Evolutionary conservation across 495 filamentous ascomycete species (phyloP).

Genomic region (Aspergillus kassunensis): DNA sequence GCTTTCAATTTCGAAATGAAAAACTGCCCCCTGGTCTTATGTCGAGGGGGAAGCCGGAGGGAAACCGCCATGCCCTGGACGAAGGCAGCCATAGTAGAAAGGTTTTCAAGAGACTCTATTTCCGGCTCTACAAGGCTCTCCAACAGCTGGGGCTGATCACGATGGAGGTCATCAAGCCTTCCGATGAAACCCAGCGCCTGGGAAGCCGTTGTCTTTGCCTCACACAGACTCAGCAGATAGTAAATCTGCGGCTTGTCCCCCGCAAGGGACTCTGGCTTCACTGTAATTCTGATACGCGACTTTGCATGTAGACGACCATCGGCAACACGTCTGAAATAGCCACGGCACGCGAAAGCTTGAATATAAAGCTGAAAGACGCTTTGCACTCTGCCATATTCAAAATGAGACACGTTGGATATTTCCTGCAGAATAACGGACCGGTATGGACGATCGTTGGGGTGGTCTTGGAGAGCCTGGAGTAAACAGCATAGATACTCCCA

Average conservation of each 20-base stretch:
- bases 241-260: conserved; percentile 20
- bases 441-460: conserved; percentile 17
- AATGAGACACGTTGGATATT: conserved; percentile 31
- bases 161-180: neutral
- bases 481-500: conserved; percentile 35
- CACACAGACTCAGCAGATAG: conserved; percentile 22
- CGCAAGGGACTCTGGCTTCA: conserved; percentile 24
- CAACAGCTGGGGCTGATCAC: neutral
- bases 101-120: conserved; percentile 19
- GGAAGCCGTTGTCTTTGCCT: neutral
- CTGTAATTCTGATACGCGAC: conserved; percentile 26
- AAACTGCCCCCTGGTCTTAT: conserved; percentile 23
- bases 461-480: conserved; percentile 20
- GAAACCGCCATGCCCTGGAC: conserved; percentile 21
- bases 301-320: conserved; percentile 23
- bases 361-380: conserved; percentile 25
- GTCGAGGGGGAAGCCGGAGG: conserved; percentile 21
- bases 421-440: conserved; percentile 30
- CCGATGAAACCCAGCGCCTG: conserved; percentile 1
- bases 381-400: conserved; percentile 30
- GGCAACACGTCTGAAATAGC: conserved; percentile 31
- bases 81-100: conserved; percentile 24
- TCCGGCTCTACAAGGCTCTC: conserved; percentile 18
- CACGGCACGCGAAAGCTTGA: conserved; percentile 17
- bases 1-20: conserved; percentile 25